Evolutionary conservation across 192 early-diverging fungal genomes (phyloP).

Genomic region (Umbelopsis sp.): DNA sequence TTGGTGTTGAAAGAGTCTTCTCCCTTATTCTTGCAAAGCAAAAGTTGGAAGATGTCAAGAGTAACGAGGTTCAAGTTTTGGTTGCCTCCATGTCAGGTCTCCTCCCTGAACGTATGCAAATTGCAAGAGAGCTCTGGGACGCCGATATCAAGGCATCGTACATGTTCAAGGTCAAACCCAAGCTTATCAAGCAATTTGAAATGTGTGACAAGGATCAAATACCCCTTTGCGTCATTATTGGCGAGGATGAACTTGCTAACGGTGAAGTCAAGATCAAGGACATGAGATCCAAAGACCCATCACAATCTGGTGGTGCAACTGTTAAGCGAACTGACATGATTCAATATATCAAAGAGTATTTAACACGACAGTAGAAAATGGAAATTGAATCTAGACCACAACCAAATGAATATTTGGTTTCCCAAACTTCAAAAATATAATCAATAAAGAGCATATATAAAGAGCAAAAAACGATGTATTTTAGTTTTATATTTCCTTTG

Average conservation of each 20-base stretch:
- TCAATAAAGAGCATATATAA: too few species aligned
- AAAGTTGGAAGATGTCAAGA: slow-evolving; percentile 62
- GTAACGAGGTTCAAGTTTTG: slow-evolving; percentile 82
- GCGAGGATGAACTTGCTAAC: slow-evolving; percentile 74
- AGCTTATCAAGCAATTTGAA: slow-evolving; percentile 76
- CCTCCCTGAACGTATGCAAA: slow-evolving; percentile 86
- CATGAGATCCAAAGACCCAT: slow-evolving; percentile 65
- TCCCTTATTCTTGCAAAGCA: slow-evolving; percentile 77
- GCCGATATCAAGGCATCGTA: slow-evolving; percentile 88
- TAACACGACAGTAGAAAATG: slow-evolving; percentile 11
- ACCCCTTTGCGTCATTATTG: slow-evolving; percentile 89
- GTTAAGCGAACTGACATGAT: slow-evolving; percentile 64
- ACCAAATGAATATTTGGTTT: not conserved
- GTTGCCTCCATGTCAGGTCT: slow-evolving; percentile 79
- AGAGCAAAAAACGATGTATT: too few species aligned
- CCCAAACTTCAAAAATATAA: too few species aligned
- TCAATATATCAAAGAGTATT: slow-evolving; percentile 56
- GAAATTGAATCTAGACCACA: not conserved
- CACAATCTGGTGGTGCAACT: slow-evolving; percentile 56
- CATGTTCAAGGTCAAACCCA: slow-evolving; percentile 90
- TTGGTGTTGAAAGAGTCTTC: slow-evolving; percentile 96
- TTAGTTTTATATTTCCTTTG: too few species aligned
- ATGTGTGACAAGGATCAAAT: slow-evolving; percentile 84
- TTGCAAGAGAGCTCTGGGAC: slow-evolving; percentile 91
- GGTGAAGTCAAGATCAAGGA: slow-evolving; percentile 90